phyloP scores from a whole-genome alignment of 2,329 filamentous ascomycete genomes.

The Diplodia mutila region DNA sequence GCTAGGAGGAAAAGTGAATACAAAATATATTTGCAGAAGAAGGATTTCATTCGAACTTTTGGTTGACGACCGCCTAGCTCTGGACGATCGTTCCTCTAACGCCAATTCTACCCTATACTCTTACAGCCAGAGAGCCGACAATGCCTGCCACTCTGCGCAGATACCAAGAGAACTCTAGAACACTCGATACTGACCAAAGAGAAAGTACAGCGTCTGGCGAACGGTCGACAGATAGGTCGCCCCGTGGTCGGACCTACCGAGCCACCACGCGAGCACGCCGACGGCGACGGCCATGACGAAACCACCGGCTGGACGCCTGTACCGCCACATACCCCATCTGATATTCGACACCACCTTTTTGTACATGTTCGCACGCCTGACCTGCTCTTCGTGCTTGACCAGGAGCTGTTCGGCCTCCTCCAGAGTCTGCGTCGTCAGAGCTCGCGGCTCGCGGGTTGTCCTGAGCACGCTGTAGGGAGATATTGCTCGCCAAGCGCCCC shows the following conservation, averaged over 20 bases:
- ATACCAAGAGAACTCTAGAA: background rate
- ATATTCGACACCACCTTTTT: constrained; percentile 51
- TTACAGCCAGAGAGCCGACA: background rate
- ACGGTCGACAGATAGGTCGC: constrained; percentile 1
- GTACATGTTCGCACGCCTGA: constrained; percentile 67
- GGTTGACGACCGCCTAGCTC: too few species aligned
- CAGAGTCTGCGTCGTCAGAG: constrained; percentile 60
- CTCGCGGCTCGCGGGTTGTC: constrained; percentile 65
- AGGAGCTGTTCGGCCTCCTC: constrained; percentile 71
- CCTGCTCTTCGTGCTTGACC: constrained; percentile 69
- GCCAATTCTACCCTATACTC: background rate
- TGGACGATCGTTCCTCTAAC: background rate
- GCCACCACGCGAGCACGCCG: constrained; percentile 42
- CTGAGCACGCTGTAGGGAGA: constrained; percentile 81
- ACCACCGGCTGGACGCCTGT: constrained; percentile 66
- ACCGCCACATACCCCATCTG: constrained; percentile 58
- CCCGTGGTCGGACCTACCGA: constrained; percentile 30
- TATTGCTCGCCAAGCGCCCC: constrained; percentile 69
- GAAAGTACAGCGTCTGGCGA: background rate
- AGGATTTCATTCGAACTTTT: background rate
- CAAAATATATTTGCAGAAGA: background rate
- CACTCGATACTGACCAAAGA: constrained; percentile 2
- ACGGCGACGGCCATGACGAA: constrained; percentile 55
- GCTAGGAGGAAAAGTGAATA: too few species aligned
- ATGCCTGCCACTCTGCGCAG: background rate